A percentile compares a stretch with the other conserved stretches of the same genome.
These are phyloP conservation scores for Aspergillaceae sp. DNA, from an alignment of 2,329 filamentous ascomycete genomes.

Conservation along the genomic window DNA sequence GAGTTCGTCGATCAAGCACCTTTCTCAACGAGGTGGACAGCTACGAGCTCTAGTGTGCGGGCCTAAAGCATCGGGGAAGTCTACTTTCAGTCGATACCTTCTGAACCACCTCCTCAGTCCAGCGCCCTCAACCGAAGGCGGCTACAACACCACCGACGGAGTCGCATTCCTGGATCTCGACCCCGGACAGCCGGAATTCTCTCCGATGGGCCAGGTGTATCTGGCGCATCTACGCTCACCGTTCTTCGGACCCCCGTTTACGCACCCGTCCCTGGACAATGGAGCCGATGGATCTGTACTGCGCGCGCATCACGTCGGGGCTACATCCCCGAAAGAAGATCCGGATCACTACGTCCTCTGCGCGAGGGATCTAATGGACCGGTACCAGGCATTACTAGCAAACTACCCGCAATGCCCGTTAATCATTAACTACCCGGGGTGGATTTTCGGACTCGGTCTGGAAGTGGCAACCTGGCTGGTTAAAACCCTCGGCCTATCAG, in stretches of 20 bases:
- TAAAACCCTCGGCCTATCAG: slow-evolving; percentile 38
- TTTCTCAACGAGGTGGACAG: slow-evolving; percentile 32
- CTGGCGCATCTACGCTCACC: slow-evolving; percentile 44
- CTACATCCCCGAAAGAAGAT: slow-evolving; percentile 47
- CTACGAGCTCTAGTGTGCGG: slow-evolving; percentile 45
- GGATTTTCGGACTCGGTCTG: slow-evolving; percentile 46
- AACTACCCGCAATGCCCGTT: slow-evolving; percentile 40
- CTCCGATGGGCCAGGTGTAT: slow-evolving; percentile 51
- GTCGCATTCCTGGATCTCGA: slow-evolving; percentile 53
- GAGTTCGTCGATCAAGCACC: slow-evolving; percentile 36
- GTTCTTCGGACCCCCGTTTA: slow-evolving; percentile 49
- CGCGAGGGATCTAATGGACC: slow-evolving; percentile 43
- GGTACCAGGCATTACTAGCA: slow-evolving; percentile 37
- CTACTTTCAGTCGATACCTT: slow-evolving; percentile 49
- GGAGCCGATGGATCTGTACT: slow-evolving; percentile 32
- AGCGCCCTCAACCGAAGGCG: slow-evolving; percentile 23
- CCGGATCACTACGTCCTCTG: slow-evolving; percentile 49
- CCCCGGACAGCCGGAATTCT: slow-evolving; percentile 51
- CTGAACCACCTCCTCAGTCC: slow-evolving; percentile 46
- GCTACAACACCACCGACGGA: slow-evolving; percentile 26
- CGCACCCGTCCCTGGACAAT: slow-evolving; percentile 38
- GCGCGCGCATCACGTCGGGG: slow-evolving; percentile 47
- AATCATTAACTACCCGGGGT: slow-evolving; percentile 50
- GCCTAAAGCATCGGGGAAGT: slow-evolving; percentile 51
- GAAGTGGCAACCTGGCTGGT: slow-evolving; percentile 42